Percentiles rank a stretch among this genome's conserved stretches.
phyloP scores from a whole-genome alignment of 106 monocot genomes.

The Dendrobium huoshanense region DNA sequence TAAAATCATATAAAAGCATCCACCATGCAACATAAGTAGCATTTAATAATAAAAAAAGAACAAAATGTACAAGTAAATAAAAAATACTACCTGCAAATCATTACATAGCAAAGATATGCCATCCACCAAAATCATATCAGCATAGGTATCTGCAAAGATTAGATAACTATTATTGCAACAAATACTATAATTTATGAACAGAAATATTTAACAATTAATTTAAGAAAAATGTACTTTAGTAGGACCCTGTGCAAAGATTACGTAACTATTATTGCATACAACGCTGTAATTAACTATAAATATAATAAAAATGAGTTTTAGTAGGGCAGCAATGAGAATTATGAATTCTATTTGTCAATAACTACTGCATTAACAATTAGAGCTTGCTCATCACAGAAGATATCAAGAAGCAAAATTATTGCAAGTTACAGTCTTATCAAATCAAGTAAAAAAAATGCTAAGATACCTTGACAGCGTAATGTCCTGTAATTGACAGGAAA shows the following conservation, averaged over 20 bases:
- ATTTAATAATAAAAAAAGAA: background rate
- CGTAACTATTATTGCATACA: background rate
- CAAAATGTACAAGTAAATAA: background rate
- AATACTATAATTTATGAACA: background rate
- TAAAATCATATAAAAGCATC: background rate
- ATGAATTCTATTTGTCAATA: background rate
- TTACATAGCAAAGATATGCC: conserved; percentile 86
- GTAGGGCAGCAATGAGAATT: background rate
- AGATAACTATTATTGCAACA: conserved; percentile 3
- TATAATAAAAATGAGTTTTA: background rate
- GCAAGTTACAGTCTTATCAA: background rate
- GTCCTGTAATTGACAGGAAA: background rate
- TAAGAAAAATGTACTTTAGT: background rate
- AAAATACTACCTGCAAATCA: conserved; percentile 72
- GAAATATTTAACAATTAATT: background rate
- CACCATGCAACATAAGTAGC: background rate
- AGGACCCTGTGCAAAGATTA: background rate
- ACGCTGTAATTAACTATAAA: background rate
- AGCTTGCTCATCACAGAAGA: background rate
- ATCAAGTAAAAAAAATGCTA: background rate
- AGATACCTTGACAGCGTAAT: background rate
- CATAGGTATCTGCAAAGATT: conserved; percentile 63
- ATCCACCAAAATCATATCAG: conserved; percentile 92
- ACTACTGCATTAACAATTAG: background rate
- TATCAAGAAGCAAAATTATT: background rate